Conservation (phyloP, 305 asterid species). For the Fraxinus ornus region DNA sequence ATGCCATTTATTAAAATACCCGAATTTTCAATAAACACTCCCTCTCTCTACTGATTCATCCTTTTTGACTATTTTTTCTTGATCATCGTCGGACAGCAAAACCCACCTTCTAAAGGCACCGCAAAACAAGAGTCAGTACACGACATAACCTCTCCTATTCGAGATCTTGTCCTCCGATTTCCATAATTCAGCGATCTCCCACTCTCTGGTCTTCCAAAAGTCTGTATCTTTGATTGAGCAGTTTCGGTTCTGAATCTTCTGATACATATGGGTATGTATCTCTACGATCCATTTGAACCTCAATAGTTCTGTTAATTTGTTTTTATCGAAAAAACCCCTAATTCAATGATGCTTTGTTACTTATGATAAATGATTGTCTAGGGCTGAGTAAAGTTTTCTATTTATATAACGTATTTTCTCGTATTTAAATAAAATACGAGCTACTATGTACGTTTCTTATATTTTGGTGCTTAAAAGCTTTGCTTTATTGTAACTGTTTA, state of each 20-base stretch:
- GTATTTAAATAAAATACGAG: slow-evolving; percentile 2
- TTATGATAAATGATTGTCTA: slow-evolving; percentile 18
- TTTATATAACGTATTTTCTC: background rate
- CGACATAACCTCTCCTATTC: slow-evolving; percentile 21
- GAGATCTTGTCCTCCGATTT: slow-evolving; percentile 4
- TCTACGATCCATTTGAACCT: slow-evolving; percentile 19
- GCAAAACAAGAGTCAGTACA: slow-evolving; percentile 6
- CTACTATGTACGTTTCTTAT: slow-evolving; percentile 5
- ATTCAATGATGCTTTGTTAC: slow-evolving; percentile 34
- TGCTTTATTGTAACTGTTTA: background rate
- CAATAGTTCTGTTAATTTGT: background rate
- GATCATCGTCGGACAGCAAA: background rate
- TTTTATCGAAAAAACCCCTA: slow-evolving; percentile 1
- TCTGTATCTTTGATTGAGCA: background rate
- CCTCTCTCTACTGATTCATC: background rate
- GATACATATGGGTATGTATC: slow-evolving; percentile 37
- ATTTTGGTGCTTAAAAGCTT: slow-evolving; percentile 16
- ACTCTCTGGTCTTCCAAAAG: background rate
- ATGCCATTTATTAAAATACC: too few species aligned
- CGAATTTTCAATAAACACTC: background rate
- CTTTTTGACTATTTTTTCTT: background rate
- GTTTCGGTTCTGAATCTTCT: background rate
- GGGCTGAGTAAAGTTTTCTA: background rate
- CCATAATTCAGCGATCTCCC: background rate
- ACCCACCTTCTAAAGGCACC: slow-evolving; percentile 18